These are phyloP conservation scores for Alternaria gaisen DNA, from an alignment of 2,329 filamentous ascomycete genomes.

Conservation along the genomic window DNA sequence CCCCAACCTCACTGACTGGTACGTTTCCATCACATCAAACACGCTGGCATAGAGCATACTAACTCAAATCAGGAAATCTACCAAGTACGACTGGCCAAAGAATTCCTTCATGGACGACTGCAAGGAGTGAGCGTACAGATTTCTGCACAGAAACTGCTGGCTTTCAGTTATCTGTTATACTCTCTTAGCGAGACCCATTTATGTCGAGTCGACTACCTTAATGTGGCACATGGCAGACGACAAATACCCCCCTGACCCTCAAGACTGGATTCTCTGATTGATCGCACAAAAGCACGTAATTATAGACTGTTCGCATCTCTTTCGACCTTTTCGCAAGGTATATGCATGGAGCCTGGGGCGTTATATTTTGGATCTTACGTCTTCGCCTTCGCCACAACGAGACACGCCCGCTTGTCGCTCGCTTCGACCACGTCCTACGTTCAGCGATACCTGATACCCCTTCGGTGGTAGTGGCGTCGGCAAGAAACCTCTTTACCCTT, in stretches of 20 bases:
- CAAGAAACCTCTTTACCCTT: slow-evolving; percentile 9
- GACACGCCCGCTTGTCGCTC: not conserved
- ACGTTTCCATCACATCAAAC: slow-evolving; percentile 36
- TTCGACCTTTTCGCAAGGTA: slow-evolving; percentile 26
- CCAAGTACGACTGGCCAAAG: slow-evolving; percentile 67
- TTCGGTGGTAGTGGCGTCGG: slow-evolving; percentile 1
- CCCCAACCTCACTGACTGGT: slow-evolving; percentile 71
- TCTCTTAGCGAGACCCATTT: slow-evolving; percentile 22
- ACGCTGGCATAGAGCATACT: slow-evolving; percentile 7
- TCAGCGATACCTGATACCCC: slow-evolving; percentile 2
- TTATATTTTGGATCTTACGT: slow-evolving; percentile 18
- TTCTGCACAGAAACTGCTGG: slow-evolving; percentile 28
- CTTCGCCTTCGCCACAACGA: slow-evolving; percentile 5
- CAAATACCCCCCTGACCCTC: slow-evolving; percentile 32
- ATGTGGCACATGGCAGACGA: slow-evolving; percentile 41
- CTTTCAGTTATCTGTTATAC: slow-evolving; percentile 16
- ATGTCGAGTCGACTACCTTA: slow-evolving; percentile 34
- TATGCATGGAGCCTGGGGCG: slow-evolving; percentile 37
- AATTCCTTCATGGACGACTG: slow-evolving; percentile 70
- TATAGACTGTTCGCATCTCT: slow-evolving; percentile 34
- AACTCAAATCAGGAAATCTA: slow-evolving; percentile 51
- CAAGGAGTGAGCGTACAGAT: slow-evolving; percentile 30
- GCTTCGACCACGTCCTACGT: slow-evolving; percentile 3
- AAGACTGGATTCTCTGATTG: slow-evolving; percentile 24
- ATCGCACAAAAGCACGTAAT: slow-evolving; percentile 42